Evolutionary conservation across 148 eudicot species (phyloP).

Genomic region (Fagopyrum tataricum): DNA sequence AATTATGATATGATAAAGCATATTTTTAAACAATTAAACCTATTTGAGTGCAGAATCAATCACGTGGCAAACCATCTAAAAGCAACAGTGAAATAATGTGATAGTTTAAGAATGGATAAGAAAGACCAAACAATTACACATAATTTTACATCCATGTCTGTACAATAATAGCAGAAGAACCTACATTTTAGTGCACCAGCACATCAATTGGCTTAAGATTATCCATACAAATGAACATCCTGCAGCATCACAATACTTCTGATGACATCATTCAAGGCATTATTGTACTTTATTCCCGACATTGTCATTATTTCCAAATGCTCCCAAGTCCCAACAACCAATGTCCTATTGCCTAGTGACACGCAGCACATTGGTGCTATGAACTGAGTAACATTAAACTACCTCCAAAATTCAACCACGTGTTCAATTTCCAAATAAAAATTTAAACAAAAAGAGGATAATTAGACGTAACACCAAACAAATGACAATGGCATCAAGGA

Average conservation of each 20-base stretch:
- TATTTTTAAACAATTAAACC: not conserved
- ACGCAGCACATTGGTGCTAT: not conserved
- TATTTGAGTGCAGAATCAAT: not conserved
- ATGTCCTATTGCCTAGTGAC: not conserved
- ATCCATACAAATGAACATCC: not conserved
- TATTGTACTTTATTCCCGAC: not conserved
- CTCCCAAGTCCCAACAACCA: not conserved
- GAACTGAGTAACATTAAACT: not conserved
- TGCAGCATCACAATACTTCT: not conserved
- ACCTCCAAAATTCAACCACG: not conserved
- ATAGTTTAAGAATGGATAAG: not conserved
- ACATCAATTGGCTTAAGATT: not conserved
- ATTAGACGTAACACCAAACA: not conserved
- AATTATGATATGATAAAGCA: too few species aligned
- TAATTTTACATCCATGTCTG: not conserved
- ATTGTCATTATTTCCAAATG: not conserved
- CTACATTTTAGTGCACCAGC: not conserved
- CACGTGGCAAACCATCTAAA: not conserved
- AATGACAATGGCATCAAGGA: not conserved
- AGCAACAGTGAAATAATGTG: not conserved
- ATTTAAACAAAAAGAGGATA: not conserved
- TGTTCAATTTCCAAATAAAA: not conserved
- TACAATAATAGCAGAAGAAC: not conserved
- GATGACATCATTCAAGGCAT: not conserved
- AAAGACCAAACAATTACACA: not conserved